Conservation (phyloP, 1,139 yeast species). For the Eremothecium gossypii region DNA sequence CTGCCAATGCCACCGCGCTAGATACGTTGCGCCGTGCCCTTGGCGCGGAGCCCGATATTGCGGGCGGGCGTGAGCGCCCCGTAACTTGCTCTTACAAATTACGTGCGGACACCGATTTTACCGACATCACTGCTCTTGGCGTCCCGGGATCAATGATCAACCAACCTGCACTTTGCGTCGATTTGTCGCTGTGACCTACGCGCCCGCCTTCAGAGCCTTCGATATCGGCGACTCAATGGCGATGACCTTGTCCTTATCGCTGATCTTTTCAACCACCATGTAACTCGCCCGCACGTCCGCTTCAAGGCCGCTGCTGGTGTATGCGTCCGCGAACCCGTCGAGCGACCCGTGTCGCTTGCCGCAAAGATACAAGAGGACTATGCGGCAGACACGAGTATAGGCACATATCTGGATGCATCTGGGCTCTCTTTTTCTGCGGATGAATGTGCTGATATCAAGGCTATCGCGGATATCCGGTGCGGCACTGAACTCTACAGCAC, state of each 20-base stretch:
- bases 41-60: conserved; percentile 38
- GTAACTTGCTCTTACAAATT: conserved; percentile 39
- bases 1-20: conserved; percentile 48
- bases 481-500: conserved; percentile 66
- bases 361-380: conserved; percentile 1
- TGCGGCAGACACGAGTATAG: background rate
- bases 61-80: conserved; percentile 44
- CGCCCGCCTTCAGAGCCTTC: conserved; percentile 71
- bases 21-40: conserved; percentile 48
- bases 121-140: conserved; percentile 35
- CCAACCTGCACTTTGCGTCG: conserved; percentile 23
- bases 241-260: conserved; percentile 84
- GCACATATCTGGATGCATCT: background rate
- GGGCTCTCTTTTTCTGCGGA: conserved; percentile 21
- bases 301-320: conserved; percentile 67
- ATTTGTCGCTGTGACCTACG: conserved; percentile 47
- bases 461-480: conserved; percentile 34
- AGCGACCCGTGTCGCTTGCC: conserved; percentile 2
- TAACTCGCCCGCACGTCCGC: conserved; percentile 53
- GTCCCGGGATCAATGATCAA: conserved; percentile 10
- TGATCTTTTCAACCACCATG: conserved; percentile 73
- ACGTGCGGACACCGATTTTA: conserved; percentile 27
- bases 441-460: conserved; percentile 50
- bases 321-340: conserved; percentile 32
- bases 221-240: conserved; percentile 67